These are phyloP conservation scores for Marasmius fiardii DNA, from an alignment of 1,284 basidiomycete species.

Conservation along the genomic window DNA sequence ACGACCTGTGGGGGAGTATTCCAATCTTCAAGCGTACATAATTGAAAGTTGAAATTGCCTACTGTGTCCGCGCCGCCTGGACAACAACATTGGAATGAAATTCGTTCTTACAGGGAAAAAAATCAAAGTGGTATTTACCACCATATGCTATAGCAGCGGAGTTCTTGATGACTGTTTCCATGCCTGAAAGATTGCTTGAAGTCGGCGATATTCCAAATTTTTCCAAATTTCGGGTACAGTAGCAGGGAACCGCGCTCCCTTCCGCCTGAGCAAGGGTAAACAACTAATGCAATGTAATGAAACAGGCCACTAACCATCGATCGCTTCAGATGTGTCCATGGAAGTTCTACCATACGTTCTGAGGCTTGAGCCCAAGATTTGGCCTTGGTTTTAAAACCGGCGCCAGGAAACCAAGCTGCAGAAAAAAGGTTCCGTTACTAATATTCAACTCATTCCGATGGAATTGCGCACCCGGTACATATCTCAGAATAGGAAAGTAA, in stretches of 20 bases:
- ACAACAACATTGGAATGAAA: not conserved
- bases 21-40: too few relatives aligned
- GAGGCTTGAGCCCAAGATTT: not conserved
- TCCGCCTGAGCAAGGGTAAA: not conserved
- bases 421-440: constrained; percentile 6
- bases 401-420: constrained; percentile 10
- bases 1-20: not conserved
- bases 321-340: not conserved
- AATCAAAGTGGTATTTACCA: not conserved
- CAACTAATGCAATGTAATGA: too few relatives aligned
- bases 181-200: not conserved
- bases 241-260: not conserved
- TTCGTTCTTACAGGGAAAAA: not conserved
- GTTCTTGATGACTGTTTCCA: not conserved
- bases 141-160: not conserved
- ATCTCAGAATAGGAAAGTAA: constrained; percentile 22
- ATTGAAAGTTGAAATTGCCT: not conserved
- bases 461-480: constrained; percentile 16
- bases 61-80: not conserved
- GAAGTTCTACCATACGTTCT: not conserved
- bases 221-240: not conserved
- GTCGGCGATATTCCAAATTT: too few relatives aligned
- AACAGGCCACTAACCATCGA: not conserved
- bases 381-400: not conserved
- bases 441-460: constrained; percentile 3